Percentiles rank a stretch among this genome's conserved stretches.
Evolutionary conservation across 1,284 basidiomycete genomes (phyloP).

Genomic region (Papiliotrema laurentii): DNA sequence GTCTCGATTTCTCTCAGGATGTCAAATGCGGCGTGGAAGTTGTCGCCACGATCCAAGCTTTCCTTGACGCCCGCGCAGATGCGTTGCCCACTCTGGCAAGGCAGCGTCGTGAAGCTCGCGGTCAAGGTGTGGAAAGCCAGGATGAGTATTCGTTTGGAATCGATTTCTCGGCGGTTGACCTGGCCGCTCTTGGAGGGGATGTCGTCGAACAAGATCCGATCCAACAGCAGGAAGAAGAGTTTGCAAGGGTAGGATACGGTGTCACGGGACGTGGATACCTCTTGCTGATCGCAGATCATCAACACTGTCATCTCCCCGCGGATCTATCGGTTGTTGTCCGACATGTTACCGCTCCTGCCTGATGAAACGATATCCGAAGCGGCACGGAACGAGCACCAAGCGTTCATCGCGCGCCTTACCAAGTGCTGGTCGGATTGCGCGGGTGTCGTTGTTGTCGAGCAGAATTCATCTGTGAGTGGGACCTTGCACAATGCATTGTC

Average conservation of each 20-base stretch:
- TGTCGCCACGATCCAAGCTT: conserved; percentile 59
- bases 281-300: conserved; percentile 52
- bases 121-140: conserved; percentile 62
- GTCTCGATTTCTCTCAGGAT: conserved; percentile 54
- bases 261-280: neutral
- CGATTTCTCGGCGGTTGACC: conserved; percentile 37
- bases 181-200: conserved; percentile 37
- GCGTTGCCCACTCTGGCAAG: conserved; percentile 54
- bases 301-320: conserved; percentile 56
- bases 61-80: conserved; percentile 59
- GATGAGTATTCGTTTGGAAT: conserved; percentile 53
- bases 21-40: conserved; percentile 57
- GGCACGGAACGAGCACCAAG: conserved; percentile 31
- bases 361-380: conserved; percentile 20
- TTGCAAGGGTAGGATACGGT: conserved; percentile 35
- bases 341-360: conserved; percentile 47
- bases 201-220: conserved; percentile 21
- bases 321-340: conserved; percentile 62
- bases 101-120: conserved; percentile 36
- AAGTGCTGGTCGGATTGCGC: conserved; percentile 75
- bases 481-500: neutral
- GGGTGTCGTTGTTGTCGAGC: conserved; percentile 59
- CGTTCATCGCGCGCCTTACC: conserved; percentile 56
- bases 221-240: conserved; percentile 33
- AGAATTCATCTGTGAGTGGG: conserved; percentile 53